Conservation (phyloP, 2,329 filamentous ascomycete species). For the Penicillium occitanis region DNA sequence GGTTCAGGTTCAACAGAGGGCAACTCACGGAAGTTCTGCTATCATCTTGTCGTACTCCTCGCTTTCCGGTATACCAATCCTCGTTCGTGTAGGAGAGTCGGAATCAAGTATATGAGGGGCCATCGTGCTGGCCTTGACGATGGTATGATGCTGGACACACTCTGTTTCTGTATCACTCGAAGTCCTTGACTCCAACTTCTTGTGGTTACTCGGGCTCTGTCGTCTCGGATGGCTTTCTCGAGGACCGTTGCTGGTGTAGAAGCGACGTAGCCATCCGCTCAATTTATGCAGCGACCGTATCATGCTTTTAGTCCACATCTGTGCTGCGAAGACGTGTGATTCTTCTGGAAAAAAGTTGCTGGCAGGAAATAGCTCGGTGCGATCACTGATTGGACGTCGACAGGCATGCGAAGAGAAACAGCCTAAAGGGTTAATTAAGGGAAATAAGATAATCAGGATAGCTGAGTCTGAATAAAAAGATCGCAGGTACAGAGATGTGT, state of each 20-base stretch:
- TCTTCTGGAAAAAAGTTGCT: neutral
- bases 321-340: neutral
- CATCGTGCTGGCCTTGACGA: constrained; percentile 10
- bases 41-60: constrained; percentile 23
- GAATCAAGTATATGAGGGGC: neutral
- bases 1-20: neutral
- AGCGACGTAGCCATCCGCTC: constrained; percentile 15
- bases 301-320: constrained; percentile 15
- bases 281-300: constrained; percentile 15
- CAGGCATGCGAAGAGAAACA: neutral
- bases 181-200: constrained; percentile 14
- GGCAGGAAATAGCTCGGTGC: neutral
- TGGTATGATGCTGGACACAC: neutral
- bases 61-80: constrained; percentile 12
- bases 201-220: neutral
- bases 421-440: constrained; percentile 2
- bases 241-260: neutral
- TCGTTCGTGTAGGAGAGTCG: neutral
- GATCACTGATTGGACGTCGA: constrained; percentile 7
- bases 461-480: neutral
- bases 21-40: constrained; percentile 20
- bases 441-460: neutral
- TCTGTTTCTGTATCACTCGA: constrained; percentile 13
- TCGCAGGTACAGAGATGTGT: neutral
- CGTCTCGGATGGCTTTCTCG: neutral